Evolutionary conservation across 1,284 basidiomycete species (phyloP), one percentile per base, ranked within the genome.

Genomic region (Papiliotrema laurentii): DNA sequence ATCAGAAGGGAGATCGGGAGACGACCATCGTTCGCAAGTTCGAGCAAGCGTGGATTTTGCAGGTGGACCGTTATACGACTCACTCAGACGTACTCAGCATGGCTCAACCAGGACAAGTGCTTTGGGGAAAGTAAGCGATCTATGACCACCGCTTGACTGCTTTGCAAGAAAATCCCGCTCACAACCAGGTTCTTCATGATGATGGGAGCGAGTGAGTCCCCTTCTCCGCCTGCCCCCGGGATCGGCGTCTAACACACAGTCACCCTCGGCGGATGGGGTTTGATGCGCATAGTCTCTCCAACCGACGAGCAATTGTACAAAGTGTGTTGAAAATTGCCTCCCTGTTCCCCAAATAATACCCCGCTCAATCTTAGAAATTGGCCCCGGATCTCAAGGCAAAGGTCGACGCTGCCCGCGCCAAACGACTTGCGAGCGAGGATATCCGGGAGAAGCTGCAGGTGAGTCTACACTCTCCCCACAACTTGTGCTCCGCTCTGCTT

Each of bases 281-380:
- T 66, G 37, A 69, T 69, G 66, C 43, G 49, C 63, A 63, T 54
- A 18, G 61, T 64, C 13, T 68, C 67, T 24, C 71, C 71, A 14
- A 61, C 54, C 19, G 70, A 72, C 42, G 58, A 73, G 44, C 61
- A 73, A 47, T 63, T 70, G 30, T 73, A 73, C 58, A 57, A 67
- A 34, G 69, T 68, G 39, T 41, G 64, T 57, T 31, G 2, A 27
- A 22, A 26, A 3, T 34, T 31, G n/a, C n/a, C n/a, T n/a, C n/a
- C n/a, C n/a, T n/a, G n/a, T n/a, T n/a, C n/a, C n/a, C n/a, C n/a
- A n/a, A n/a, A n/a, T n/a, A n/a, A n/a, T n/a, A n/a, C n/a, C n/a
- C n/a, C n/a, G n/a, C n/a, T 27, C 21, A 27, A 16, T 27, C 16
- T 14, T 33, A 47, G 45, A 9, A 24, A 11, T 25, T 51, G n/a